phyloP scores from a whole-genome alignment of 2,329 filamentous ascomycete species.

The Diplodia corticola region DNA sequence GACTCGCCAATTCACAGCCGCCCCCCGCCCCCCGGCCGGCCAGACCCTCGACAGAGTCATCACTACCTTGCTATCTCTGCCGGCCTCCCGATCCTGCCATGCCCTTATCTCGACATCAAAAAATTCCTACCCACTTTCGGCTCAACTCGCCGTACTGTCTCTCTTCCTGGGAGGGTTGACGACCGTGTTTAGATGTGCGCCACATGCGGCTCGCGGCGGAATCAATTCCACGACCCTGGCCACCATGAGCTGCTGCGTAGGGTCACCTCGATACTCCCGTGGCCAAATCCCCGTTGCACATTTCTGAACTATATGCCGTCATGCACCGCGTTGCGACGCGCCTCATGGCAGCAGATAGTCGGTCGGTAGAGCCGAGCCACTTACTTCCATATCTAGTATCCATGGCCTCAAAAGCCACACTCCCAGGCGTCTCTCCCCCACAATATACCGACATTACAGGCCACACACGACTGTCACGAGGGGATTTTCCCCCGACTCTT shows the following conservation, averaged over 20 bases:
- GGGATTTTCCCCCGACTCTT: not conserved
- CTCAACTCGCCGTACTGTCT: not conserved
- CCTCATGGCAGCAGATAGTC: not conserved
- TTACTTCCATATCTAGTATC: not conserved
- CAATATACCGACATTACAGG: not conserved
- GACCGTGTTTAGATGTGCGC: not conserved
- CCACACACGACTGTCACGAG: not conserved
- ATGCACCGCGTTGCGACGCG: not conserved
- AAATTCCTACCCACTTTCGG: not conserved
- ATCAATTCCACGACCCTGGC: not conserved
- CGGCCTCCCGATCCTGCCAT: not conserved
- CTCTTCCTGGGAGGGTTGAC: not conserved
- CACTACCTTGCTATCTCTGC: not conserved
- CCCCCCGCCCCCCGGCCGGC: not conserved
- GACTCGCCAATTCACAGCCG: not conserved
- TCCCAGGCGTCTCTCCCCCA: not conserved
- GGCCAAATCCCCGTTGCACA: not conserved
- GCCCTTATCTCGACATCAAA: slow-evolving; percentile 3
- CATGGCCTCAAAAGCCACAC: not conserved
- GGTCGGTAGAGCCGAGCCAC: not conserved
- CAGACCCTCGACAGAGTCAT: not conserved
- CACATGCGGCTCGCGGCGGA: slow-evolving; percentile 10
- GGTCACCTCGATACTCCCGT: not conserved
- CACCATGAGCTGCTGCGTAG: not conserved
- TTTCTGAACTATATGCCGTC: not conserved